Percentiles rank a stretch among this genome's conserved stretches.
These are phyloP conservation scores for Rhododendron griersonianum DNA, from an alignment of 148 eudicot species.

Conservation along the genomic window DNA sequence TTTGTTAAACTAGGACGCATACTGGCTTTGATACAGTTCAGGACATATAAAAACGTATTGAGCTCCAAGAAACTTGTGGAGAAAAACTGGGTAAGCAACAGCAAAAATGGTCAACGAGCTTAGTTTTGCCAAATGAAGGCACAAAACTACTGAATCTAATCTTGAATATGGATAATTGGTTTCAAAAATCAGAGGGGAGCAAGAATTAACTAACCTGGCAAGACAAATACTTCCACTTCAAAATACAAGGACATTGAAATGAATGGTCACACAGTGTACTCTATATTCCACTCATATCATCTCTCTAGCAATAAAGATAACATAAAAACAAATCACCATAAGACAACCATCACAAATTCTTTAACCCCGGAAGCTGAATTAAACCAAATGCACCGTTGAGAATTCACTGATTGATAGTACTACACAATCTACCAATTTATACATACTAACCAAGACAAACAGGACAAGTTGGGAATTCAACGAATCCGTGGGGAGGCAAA, in stretches of 20 bases:
- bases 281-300: constrained; percentile 88
- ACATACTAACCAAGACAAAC: constrained; percentile 75
- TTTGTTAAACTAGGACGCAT: neutral
- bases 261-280: constrained; percentile 80
- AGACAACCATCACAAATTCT: neutral
- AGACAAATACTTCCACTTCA: constrained; percentile 86
- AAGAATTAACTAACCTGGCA: constrained; percentile 56
- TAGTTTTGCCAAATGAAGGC: neutral
- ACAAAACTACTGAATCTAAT: neutral
- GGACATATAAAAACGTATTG: neutral
- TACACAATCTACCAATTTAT: neutral
- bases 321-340: constrained; percentile 7
- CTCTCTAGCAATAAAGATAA: constrained; percentile 50
- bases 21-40: neutral
- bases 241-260: constrained; percentile 74
- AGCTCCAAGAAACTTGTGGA: neutral
- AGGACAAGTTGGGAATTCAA: constrained; percentile 87
- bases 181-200: neutral
- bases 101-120: neutral
- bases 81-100: neutral
- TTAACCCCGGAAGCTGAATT: neutral
- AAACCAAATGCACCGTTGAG: neutral
- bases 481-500: constrained; percentile 51
- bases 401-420: neutral
- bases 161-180: neutral